Conservation (phyloP, 1,139 yeast genomes). For the Magnusiomyces magnusii region DNA sequence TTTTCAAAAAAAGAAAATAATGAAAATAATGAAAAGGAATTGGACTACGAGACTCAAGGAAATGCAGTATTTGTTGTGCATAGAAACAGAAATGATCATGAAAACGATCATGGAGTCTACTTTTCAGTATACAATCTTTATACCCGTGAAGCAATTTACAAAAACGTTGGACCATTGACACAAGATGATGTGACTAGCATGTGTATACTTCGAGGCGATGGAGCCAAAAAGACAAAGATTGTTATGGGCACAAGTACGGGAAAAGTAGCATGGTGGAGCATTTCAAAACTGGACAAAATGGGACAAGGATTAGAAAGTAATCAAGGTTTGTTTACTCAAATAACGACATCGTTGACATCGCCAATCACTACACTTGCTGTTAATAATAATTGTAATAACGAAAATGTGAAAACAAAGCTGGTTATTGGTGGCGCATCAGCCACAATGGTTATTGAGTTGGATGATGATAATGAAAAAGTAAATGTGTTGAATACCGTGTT, state of each 20-base stretch:
- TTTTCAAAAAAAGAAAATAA: too few relatives aligned
- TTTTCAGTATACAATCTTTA: not conserved
- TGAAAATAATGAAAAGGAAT: not conserved
- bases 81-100: not conserved
- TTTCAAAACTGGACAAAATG: not conserved
- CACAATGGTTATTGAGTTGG: not conserved
- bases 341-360: not conserved
- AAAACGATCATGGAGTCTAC: not conserved
- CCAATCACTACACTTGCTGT: not conserved
- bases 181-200: not conserved
- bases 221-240: not conserved
- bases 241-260: not conserved
- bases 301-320: not conserved
- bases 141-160: not conserved
- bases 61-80: not conserved
- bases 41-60: conserved; percentile 2
- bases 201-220: not conserved
- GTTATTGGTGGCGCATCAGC: not conserved
- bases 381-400: not conserved
- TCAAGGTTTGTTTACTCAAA: not conserved
- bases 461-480: not conserved
- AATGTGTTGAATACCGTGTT: not conserved
- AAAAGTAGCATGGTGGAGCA: not conserved
- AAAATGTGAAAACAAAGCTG: not conserved
- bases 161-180: not conserved